phyloP scores from a whole-genome alignment of 2,329 filamentous ascomycete genomes.

The Claviceps pusilla region DNA sequence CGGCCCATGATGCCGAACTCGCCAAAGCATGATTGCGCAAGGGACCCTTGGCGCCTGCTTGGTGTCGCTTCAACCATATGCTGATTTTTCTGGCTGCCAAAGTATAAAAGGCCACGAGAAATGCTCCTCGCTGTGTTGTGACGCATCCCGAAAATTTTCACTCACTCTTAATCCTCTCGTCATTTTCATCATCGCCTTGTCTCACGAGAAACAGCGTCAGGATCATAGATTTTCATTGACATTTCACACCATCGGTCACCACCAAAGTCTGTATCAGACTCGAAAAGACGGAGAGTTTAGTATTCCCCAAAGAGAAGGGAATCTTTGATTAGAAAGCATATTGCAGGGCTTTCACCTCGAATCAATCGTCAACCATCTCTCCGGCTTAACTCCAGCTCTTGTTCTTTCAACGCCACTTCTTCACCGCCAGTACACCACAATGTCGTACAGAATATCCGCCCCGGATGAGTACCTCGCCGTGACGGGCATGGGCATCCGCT shows the following conservation, averaged over 20 bases:
- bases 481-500: constrained; percentile 62
- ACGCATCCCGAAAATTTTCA: neutral
- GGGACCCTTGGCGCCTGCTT: neutral
- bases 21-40: neutral
- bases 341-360: neutral
- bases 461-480: constrained; percentile 79
- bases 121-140: neutral
- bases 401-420: neutral
- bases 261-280: neutral
- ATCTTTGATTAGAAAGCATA: no score
- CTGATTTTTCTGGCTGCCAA: neutral
- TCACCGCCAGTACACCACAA: constrained; percentile 11
- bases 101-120: neutral
- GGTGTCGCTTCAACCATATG: neutral
- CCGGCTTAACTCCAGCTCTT: neutral
- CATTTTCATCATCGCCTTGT: neutral
- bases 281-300: no score
- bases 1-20: neutral
- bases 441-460: constrained; percentile 54
- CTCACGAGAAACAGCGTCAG: neutral
- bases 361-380: neutral
- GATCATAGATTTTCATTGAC: no score
- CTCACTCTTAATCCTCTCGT: no score
- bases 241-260: neutral
- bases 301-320: no score